These are phyloP conservation scores for Blastobotrys indianensis DNA, from an alignment of 1,139 yeast genomes.

Conservation along the genomic window DNA sequence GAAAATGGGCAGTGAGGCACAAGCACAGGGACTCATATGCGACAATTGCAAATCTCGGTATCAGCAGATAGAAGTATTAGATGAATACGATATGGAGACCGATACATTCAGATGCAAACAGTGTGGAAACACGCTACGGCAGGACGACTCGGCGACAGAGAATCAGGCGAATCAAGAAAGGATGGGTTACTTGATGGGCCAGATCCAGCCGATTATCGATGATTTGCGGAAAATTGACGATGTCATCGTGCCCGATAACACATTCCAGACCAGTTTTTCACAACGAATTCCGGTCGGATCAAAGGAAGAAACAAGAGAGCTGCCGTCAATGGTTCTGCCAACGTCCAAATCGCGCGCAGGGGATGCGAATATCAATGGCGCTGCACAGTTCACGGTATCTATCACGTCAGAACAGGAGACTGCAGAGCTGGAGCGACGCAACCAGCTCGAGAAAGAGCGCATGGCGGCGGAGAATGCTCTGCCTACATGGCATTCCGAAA, in stretches of 20 bases:
- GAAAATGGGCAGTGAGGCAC: slow-evolving; percentile 71
- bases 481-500: slow-evolving; percentile 92
- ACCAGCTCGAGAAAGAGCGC: slow-evolving; percentile 56
- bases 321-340: slow-evolving; percentile 35
- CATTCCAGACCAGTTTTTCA: slow-evolving; percentile 73
- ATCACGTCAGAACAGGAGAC: slow-evolving; percentile 89
- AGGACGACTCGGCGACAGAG: slow-evolving; percentile 83
- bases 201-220: slow-evolving; percentile 81
- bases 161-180: slow-evolving; percentile 77
- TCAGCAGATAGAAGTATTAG: slow-evolving; percentile 81
- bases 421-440: slow-evolving; percentile 47
- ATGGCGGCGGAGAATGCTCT: slow-evolving; percentile 80
- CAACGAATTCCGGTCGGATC: slow-evolving; percentile 60
- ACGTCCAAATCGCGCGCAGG: slow-evolving; percentile 11
- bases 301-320: slow-evolving; percentile 31
- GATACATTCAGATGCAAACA: slow-evolving; percentile 79
- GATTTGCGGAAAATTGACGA: slow-evolving; percentile 84
- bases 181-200: slow-evolving; percentile 78
- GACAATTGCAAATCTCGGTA: slow-evolving; percentile 78
- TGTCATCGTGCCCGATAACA: slow-evolving; percentile 75
- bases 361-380: slow-evolving; percentile 16
- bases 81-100: slow-evolving; percentile 71
- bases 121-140: slow-evolving; percentile 63
- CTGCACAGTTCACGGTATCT: slow-evolving; percentile 77
- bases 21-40: slow-evolving; percentile 91